Conservation (phyloP, 352 stramenopile genomes). For the Globisporangium lucens region DNA sequence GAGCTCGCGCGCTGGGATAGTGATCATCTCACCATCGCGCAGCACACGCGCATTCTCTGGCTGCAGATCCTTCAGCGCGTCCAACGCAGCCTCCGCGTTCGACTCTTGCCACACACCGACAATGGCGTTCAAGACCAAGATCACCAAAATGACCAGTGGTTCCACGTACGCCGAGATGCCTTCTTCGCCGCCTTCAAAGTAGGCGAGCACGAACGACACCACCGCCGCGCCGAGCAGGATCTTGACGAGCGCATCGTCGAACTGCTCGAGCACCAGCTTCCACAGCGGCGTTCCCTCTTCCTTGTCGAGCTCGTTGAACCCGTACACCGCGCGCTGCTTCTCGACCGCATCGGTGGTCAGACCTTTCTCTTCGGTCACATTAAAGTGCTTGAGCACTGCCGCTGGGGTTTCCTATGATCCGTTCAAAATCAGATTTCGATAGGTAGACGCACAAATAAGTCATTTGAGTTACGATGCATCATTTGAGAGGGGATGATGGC, state of each 20-base stretch:
- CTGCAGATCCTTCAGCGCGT: conserved; percentile 96
- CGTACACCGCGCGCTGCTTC: conserved; percentile 51
- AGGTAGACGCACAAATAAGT: not conserved
- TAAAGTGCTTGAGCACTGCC: conserved; percentile 76
- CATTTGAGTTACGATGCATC: not conserved
- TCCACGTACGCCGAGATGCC: conserved; percentile 94
- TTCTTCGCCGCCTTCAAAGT: conserved; percentile 88
- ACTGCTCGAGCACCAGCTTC: conserved; percentile 98
- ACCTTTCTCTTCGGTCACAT: conserved; percentile 56
- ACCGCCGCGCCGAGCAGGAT: conserved; percentile 97
- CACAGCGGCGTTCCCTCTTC: conserved; percentile 87
- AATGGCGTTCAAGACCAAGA: conserved; percentile 95
- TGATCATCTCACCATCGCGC: conserved; percentile 81
- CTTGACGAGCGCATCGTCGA: conserved; percentile 98
- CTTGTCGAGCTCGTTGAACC: conserved; percentile 90
- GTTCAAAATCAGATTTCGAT: not conserved
- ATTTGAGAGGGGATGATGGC: not conserved
- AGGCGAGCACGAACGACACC: conserved; percentile 92
- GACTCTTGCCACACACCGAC: conserved; percentile 97
- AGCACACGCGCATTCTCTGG: conserved; percentile 89
- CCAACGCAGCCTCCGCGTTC: conserved; percentile 91
- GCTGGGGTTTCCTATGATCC: conserved; percentile 48
- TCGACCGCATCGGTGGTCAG: conserved; percentile 53
- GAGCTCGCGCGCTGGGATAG: conserved; percentile 86
- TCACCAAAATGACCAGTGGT: conserved; percentile 96